These are phyloP conservation scores for Trichaptum fuscoviolaceum DNA, from an alignment of 768 basidiomycete species.

Conservation along the genomic window DNA sequence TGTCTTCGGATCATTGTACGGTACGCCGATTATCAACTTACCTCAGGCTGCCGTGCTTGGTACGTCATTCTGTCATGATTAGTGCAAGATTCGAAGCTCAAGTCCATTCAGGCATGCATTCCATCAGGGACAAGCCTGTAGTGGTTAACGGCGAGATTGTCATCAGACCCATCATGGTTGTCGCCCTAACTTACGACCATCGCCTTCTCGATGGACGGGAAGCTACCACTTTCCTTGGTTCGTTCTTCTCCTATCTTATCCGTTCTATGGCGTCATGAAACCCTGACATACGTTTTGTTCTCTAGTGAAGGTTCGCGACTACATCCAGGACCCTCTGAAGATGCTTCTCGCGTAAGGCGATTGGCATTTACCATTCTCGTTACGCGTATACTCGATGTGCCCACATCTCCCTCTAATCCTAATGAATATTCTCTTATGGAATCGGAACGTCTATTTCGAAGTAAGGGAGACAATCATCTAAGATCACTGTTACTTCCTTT, in stretches of 20 bases:
- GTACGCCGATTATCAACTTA: constrained; percentile 98
- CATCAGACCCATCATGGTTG: constrained; percentile 94
- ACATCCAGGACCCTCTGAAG: constrained; percentile 91
- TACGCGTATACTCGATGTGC: neutral
- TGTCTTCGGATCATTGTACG: constrained; percentile 95
- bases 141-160: constrained; percentile 95
- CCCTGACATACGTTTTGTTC: neutral
- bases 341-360: constrained; percentile 56
- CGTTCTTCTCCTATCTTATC: constrained; percentile 25
- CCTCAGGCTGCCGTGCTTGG: constrained; percentile 94
- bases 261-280: constrained; percentile 3
- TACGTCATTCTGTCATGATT: constrained; percentile 22
- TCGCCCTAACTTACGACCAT: constrained; percentile 94
- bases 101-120: constrained; percentile 69
- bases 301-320: constrained; percentile 85
- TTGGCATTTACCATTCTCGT: neutral
- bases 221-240: constrained; percentile 95
- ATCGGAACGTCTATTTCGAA: neutral
- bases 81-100: constrained; percentile 4
- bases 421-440: neutral
- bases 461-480: neutral
- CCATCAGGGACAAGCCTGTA: constrained; percentile 86
- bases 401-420: neutral
- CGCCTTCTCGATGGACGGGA: constrained; percentile 93
- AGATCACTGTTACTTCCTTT: neutral